Percentiles rank a stretch among this genome's conserved stretches.
These are phyloP conservation scores for Plectosphaerella sp. DNA, from an alignment of 2,329 filamentous ascomycete genomes.

Conservation along the genomic window DNA sequence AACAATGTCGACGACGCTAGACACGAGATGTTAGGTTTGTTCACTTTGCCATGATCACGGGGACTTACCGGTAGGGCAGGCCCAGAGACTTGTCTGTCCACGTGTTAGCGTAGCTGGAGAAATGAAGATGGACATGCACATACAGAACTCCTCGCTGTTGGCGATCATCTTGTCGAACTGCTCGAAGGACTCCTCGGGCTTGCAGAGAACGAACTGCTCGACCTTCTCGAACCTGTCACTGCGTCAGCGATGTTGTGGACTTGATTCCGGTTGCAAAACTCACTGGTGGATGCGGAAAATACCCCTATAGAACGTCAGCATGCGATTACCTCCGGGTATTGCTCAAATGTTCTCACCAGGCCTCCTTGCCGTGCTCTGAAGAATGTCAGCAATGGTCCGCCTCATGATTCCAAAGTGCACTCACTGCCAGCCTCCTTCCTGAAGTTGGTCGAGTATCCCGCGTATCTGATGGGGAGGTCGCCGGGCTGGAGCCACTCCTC, in stretches of 20 bases:
- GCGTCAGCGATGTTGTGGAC: neutral
- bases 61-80: neutral
- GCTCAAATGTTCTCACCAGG: neutral
- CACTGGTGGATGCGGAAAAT: constrained; percentile 92
- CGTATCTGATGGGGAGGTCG: constrained; percentile 87
- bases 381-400: constrained; percentile 13
- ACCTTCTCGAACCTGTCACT: constrained; percentile 30
- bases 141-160: constrained; percentile 90
- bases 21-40: neutral
- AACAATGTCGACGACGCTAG: constrained; percentile 76
- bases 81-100: neutral
- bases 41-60: neutral
- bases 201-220: constrained; percentile 75
- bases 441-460: constrained; percentile 93
- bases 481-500: constrained; percentile 86
- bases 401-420: constrained; percentile 33
- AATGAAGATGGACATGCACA: constrained; percentile 67
- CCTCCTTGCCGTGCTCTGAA: neutral
- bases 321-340: neutral
- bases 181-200: constrained; percentile 89
- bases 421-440: constrained; percentile 87
- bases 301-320: constrained; percentile 50
- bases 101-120: neutral
- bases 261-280: constrained; percentile 62
- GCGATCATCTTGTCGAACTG: constrained; percentile 91